Base-by-base conservation (phyloP, 1,284 basidiomycete genomes). In the Veloboletus limbatus region DNA sequence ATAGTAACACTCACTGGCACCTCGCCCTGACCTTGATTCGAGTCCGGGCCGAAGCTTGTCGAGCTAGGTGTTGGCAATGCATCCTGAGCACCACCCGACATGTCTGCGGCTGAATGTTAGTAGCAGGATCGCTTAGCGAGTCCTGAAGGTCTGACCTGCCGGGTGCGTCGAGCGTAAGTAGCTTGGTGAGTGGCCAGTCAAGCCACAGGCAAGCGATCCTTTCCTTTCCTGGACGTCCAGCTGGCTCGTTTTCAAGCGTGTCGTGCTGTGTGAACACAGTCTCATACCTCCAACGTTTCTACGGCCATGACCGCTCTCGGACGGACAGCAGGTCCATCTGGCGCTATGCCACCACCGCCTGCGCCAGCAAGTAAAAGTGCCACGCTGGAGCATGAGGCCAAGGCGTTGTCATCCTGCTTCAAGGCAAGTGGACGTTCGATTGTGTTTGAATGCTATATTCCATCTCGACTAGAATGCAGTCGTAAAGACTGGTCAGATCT, bases 401-500 rank as follows among this genome's bases (percentile, higher is more conserved):
- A 69, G 22, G 81, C 79, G 1, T 62, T 89, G 31, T 68, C 71
- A 4, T 62, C 65, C 5, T 81, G 76, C 56, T 68, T 88, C 20
- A 80, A 79, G 70, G 85, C 78, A 51, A 50, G 66, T 48, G n/a
- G 11, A 10, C 21, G 22, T 43, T 47, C 2, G 16, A 20, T 33
- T 3, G 16, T 17, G 40, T 38, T 45, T 28, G 10, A 16, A 22
- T 6, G 11, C 21, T 11, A 2, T 10, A 20, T 24, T 17, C 49
- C 35, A 47, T 42, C 10, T 25, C 40, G 38, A 45, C 35, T 18
- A 87, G 84, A 80, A 78, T 55, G 76, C 80, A n/a, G 74, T 79
- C 8, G 68, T 86, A 6, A 85, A 80, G 62, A 81, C 82, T 1
- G 84, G 77, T 8, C 79, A 87, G 54, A 71, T 88, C 27, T 84